Conservation (phyloP, 75 land plant genomes). For the Cunninghamia lanceolata region DNA sequence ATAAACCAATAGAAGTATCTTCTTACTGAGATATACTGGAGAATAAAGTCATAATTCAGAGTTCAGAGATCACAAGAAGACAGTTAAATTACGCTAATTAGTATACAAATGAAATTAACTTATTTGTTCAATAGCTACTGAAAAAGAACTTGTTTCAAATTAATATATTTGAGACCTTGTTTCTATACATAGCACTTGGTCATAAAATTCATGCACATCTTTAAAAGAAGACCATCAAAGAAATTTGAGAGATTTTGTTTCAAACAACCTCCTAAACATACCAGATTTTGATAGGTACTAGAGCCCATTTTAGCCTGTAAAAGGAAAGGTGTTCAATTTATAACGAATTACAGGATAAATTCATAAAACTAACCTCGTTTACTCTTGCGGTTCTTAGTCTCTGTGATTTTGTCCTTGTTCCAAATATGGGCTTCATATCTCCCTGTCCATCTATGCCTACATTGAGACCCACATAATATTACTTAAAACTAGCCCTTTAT, state of each 20-base stretch:
- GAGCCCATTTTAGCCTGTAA: too few species aligned
- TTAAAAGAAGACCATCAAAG: not conserved
- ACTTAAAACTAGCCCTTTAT: too few species aligned
- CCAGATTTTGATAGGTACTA: too few species aligned
- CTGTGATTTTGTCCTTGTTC: too few species aligned
- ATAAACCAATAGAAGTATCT: not conserved
- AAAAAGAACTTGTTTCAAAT: too few species aligned
- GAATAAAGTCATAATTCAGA: not conserved
- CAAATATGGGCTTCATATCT: too few species aligned
- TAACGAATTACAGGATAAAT: not conserved
- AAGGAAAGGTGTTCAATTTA: not conserved
- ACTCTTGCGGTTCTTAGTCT: not conserved
- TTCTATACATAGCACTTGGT: too few species aligned
- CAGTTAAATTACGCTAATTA: not conserved
- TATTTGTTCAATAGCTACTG: too few species aligned
- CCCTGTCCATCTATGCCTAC: too few species aligned
- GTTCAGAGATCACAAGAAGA: not conserved
- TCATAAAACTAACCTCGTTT: not conserved
- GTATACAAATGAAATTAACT: not conserved
- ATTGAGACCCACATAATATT: too few species aligned
- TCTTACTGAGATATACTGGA: conserved; percentile 22
- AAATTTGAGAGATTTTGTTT: not conserved
- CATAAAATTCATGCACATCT: too few species aligned
- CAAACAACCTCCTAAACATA: too few species aligned
- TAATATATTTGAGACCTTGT: not conserved